A percentile compares a stretch with the other conserved stretches of the same genome.
Evolutionary conservation across 345 rosid genomes (phyloP).

Genomic region (Melaleuca quinquenervia): DNA sequence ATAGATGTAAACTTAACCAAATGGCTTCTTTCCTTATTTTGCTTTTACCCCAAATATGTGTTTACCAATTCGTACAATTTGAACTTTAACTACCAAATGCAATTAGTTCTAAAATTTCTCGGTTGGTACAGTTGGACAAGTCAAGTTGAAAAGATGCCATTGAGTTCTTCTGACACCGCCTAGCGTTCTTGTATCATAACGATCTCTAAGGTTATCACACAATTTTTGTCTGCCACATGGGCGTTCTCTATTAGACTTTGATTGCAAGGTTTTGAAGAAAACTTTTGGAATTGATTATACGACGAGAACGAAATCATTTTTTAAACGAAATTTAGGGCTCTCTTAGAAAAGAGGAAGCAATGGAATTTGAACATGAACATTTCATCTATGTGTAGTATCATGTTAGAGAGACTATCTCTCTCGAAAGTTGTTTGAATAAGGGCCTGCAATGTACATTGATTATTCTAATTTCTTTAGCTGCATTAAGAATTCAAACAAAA

Average conservation of each 20-base stretch:
- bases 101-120: neutral
- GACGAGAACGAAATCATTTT: neutral
- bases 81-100: neutral
- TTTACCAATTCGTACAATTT: neutral
- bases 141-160: neutral
- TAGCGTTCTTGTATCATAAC: neutral
- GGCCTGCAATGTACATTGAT: neutral
- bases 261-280: neutral
- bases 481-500: neutral
- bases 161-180: neutral
- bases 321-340: neutral
- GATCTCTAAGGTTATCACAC: neutral
- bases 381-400: neutral
- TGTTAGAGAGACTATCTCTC: neutral
- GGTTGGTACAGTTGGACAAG: neutral
- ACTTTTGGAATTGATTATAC: neutral
- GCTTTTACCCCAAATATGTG: neutral
- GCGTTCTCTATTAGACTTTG: neutral
- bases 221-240: neutral
- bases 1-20: too few relatives aligned
- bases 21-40: neutral
- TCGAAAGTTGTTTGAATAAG: neutral
- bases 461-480: neutral
- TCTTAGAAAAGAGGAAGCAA: neutral
- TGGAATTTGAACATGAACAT: neutral